These are phyloP conservation scores for Ogataea naganishii DNA, from an alignment of 805 yeast species.

Conservation along the genomic window DNA sequence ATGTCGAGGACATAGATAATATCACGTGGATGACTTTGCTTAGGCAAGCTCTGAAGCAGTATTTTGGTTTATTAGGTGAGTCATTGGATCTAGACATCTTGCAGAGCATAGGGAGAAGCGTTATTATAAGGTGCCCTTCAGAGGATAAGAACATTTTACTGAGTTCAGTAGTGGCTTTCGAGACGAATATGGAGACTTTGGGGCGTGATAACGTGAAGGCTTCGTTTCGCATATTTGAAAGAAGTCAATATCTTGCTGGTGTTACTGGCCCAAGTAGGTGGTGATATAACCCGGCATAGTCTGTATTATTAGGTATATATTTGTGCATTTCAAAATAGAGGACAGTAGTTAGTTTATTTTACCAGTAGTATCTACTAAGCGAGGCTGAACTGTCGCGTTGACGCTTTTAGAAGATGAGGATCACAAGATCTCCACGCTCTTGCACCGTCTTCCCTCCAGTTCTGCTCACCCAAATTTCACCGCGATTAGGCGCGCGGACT, in stretches of 20 bases:
- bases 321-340: background rate
- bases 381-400: background rate
- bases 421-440: background rate
- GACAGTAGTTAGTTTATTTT: background rate
- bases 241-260: conserved; percentile 15
- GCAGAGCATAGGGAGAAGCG: conserved; percentile 3
- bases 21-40: conserved; percentile 20
- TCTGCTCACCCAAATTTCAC: too few species aligned
- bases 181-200: conserved; percentile 5
- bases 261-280: conserved; percentile 17
- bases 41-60: conserved; percentile 10
- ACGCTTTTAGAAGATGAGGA: background rate
- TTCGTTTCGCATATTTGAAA: conserved; percentile 1
- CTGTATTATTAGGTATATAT: background rate
- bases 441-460: too few species aligned
- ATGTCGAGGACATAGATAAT: conserved; percentile 5
- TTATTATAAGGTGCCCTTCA: conserved; percentile 15
- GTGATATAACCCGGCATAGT: background rate
- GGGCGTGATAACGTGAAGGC: conserved; percentile 3
- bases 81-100: conserved; percentile 18
- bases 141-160: conserved; percentile 11
- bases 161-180: conserved; percentile 10
- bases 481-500: too few species aligned
- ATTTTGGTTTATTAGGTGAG: conserved; percentile 20
- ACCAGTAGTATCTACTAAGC: background rate